Conservation (phyloP, 306 rosid genomes). For the Prunus mume region DNA sequence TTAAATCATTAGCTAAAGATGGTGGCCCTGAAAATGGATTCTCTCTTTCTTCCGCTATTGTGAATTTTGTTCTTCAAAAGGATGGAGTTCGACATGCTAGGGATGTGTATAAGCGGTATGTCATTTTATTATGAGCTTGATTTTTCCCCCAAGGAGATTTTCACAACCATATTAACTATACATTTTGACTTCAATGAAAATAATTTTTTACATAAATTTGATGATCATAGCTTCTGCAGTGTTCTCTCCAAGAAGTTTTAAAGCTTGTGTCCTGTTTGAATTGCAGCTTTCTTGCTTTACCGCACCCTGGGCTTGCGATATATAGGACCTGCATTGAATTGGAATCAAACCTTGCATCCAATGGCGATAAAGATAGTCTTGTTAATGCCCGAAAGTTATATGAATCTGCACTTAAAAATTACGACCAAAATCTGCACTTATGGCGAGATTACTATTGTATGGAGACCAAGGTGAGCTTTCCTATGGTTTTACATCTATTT, state of each 20-base stretch:
- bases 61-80: constrained; percentile 64
- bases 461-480: constrained; percentile 67
- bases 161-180: not conserved
- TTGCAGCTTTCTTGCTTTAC: constrained; percentile 75
- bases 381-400: constrained; percentile 62
- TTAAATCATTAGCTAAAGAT: constrained; percentile 46
- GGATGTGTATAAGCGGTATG: constrained; percentile 74
- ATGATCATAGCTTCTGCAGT: constrained; percentile 8
- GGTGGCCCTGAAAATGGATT: constrained; percentile 82
- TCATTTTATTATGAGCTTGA: not conserved
- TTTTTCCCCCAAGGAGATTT: constrained; percentile 7
- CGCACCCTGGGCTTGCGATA: constrained; percentile 77
- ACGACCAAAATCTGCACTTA: constrained; percentile 59
- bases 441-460: constrained; percentile 69
- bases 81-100: constrained; percentile 74
- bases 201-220: not conserved
- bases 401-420: constrained; percentile 69
- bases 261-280: constrained; percentile 17
- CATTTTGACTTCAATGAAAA: not conserved
- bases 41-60: constrained; percentile 70
- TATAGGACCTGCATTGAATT: constrained; percentile 67
- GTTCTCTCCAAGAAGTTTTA: not conserved
- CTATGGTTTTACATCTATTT: not conserved
- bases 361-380: constrained; percentile 67
- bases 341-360: constrained; percentile 69